phyloP scores from a whole-genome alignment of 768 basidiomycete species.

The Floccularia luteovirens region DNA sequence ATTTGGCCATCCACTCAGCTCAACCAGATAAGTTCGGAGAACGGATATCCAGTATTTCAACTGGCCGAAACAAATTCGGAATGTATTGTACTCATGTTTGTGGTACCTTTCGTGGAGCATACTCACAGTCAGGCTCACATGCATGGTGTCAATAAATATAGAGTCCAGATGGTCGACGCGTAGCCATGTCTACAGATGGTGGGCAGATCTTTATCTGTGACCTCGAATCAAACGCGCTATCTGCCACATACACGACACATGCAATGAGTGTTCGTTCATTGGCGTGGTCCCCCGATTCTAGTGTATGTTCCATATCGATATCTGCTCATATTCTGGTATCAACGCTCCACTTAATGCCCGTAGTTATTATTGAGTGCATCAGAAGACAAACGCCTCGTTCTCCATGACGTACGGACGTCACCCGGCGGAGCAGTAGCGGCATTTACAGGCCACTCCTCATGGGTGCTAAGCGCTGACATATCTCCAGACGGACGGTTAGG shows the following conservation, averaged over 20 bases:
- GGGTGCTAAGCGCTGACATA: constrained; percentile 81
- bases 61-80: constrained; percentile 72
- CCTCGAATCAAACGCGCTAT: constrained; percentile 55
- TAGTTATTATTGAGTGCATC: constrained; percentile 86
- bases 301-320: constrained; percentile 41
- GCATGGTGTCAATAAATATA: constrained; percentile 19
- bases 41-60: constrained; percentile 47
- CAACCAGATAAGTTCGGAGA: constrained; percentile 60
- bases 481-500: constrained; percentile 77
- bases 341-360: not conserved
- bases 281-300: constrained; percentile 86
- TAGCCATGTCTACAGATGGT: constrained; percentile 78
- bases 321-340: constrained; percentile 1
- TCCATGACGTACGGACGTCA: constrained; percentile 83
- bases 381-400: constrained; percentile 85
- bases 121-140: not conserved
- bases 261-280: constrained; percentile 85
- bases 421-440: constrained; percentile 79
- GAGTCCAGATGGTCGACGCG: constrained; percentile 82
- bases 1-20: constrained; percentile 67
- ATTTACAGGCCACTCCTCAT: constrained; percentile 82
- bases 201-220: constrained; percentile 91
- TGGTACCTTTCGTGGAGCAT: not conserved
- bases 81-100: constrained; percentile 67
- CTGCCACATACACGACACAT: constrained; percentile 76